Evolutionary conservation across 257 asterid genomes (phyloP).

Genomic region (Solanum etuberosum): DNA sequence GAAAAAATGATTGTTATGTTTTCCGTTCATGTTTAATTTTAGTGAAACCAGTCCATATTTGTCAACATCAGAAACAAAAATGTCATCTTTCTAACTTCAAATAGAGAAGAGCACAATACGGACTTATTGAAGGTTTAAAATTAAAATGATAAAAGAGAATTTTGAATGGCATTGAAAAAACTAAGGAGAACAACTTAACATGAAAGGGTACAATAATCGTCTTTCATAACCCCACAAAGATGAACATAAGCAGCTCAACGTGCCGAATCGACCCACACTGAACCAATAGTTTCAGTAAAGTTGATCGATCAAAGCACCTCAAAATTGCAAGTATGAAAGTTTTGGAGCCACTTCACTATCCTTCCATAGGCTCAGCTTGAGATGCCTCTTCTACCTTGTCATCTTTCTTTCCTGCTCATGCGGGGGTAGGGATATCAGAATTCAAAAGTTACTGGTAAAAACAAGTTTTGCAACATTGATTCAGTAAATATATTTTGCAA

Average conservation of each 20-base stretch:
- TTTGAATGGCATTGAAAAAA: background rate
- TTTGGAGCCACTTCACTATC: slow-evolving; percentile 16
- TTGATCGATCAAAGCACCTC: background rate
- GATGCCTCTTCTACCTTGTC: slow-evolving; percentile 41
- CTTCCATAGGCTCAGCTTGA: slow-evolving; percentile 36
- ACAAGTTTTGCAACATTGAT: background rate
- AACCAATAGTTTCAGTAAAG: background rate
- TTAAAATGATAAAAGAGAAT: background rate
- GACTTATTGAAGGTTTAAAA: background rate
- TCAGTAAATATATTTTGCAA: background rate
- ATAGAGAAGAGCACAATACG: background rate
- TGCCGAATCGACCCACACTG: background rate
- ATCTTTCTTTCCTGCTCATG: slow-evolving; percentile 51
- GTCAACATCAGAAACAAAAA: background rate
- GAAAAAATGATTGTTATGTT: background rate
- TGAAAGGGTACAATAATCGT: background rate
- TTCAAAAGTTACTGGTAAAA: background rate
- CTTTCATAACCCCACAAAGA: slow-evolving; percentile 1
- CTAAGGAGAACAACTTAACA: background rate
- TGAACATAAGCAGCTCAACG: slow-evolving; percentile 2
- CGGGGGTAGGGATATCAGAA: background rate
- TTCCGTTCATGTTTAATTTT: background rate
- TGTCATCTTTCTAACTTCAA: background rate
- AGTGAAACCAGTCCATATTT: background rate
- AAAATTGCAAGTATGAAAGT: background rate